A percentile compares a stretch with the other conserved stretches of the same genome.
These are phyloP conservation scores for Trapa bicornis DNA, from an alignment of 345 rosid species.

Conservation along the genomic window DNA sequence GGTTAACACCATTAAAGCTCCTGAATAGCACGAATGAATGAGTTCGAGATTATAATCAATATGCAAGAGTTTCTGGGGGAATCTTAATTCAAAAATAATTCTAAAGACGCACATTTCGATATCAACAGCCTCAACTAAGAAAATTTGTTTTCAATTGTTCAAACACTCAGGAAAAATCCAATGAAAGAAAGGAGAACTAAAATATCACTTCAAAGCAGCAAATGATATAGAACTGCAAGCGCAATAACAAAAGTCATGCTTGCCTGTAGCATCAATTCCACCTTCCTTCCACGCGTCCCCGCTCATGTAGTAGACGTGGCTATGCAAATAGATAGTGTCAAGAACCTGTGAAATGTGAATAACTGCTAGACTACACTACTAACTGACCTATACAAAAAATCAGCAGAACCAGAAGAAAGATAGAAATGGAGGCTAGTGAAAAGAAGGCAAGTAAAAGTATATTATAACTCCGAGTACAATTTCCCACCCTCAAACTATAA, in stretches of 20 bases:
- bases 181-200: not conserved
- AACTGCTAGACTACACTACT: no score
- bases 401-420: not conserved
- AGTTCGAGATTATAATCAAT: not conserved
- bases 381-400: not conserved
- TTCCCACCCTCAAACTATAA: not conserved
- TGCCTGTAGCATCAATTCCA: conserved; percentile 96
- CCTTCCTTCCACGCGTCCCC: conserved; percentile 99
- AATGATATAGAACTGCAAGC: not conserved
- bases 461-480: no score
- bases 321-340: conserved; percentile 17
- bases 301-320: conserved; percentile 96
- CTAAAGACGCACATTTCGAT: not conserved
- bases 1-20: conserved; percentile 96
- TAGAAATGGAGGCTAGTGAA: not conserved
- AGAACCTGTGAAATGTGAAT: not conserved
- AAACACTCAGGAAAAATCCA: not conserved
- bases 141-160: not conserved
- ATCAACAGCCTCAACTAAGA: not conserved
- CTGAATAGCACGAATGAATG: conserved; percentile 21
- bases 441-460: not conserved
- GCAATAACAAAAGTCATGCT: conserved; percentile 9
- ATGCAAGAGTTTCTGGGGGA: not conserved
- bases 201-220: not conserved
- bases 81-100: not conserved